Evolutionary conservation across 768 basidiomycete genomes (phyloP), one percentile per base, ranked within the genome.

Genomic region (Phallus indusiatus): DNA sequence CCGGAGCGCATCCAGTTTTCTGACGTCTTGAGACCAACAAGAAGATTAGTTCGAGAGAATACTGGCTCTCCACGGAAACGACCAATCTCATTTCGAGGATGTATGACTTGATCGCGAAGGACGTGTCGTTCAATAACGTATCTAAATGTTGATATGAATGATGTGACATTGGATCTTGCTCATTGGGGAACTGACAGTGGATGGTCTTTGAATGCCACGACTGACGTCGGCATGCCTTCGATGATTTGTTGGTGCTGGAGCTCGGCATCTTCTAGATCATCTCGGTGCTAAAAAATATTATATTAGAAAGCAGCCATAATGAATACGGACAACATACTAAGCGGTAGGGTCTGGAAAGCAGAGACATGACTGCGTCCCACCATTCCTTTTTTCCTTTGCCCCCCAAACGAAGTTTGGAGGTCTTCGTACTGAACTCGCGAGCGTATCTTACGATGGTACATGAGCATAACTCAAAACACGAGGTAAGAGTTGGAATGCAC

Each of bases 1-100:
- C 96, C 96, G 57, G 82, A 78, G 8, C 94, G 82, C 84, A 95
- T 86, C 93, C 94, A 99, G 65, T 88, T 94, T 71, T 97, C 96
- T 33, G 88, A 81, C 10, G 90, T 88, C 73, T 94, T 95, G 52
- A 97, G 81, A 35, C 50, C 50, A 5, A 82, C 72, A n/a, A 94
- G 75, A 14, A 99, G 89, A 47, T 85, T 80, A 1, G 84, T 81
- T 47, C 95, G 84, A 42, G 90, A 81, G 70, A 90, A 98, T 21
- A 99, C 95, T 11, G 91, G 74, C 70, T 96, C 92, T 56, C 94
- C 95, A 57, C 88, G 84, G 75, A 98, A 97, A 64, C 88, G 86
- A 49, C 94, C 95, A 55, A 95, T 75, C 67, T 92, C 87, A n/a
- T 79, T 76, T 10, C 80, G 80, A 16, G 90, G 89, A 64, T 90